Evolutionary conservation across 495 filamentous ascomycete genomes (phyloP).

Genomic region (Trichoderma parareesei): DNA sequence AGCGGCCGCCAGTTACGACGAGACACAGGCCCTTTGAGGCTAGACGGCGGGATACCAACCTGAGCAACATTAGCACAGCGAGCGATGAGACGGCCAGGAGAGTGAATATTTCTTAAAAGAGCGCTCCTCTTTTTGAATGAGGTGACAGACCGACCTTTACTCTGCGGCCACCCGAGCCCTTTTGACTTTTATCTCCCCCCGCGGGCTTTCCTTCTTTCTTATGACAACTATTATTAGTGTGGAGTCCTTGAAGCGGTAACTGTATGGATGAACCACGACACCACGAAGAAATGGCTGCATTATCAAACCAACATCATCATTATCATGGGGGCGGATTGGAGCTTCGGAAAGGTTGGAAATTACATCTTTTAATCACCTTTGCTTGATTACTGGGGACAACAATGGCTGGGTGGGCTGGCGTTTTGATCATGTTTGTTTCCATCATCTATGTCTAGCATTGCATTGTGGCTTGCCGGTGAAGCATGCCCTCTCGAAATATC

Average conservation of each 20-base stretch:
- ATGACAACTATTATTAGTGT: background rate
- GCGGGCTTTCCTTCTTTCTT: too few relatives aligned
- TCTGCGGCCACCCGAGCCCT: background rate
- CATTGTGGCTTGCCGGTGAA: too few relatives aligned
- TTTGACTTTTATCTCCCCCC: too few relatives aligned
- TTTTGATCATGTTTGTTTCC: too few relatives aligned
- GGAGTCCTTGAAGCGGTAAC: background rate
- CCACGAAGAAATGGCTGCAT: background rate
- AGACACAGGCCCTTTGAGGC: slow-evolving; percentile 22
- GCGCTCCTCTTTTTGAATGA: background rate
- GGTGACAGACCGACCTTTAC: background rate
- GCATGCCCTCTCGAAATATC: too few relatives aligned
- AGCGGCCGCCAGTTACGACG: slow-evolving; percentile 24
- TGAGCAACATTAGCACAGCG: slow-evolving; percentile 37
- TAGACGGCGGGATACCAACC: slow-evolving; percentile 37
- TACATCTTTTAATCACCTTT: too few relatives aligned
- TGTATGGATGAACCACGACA: background rate
- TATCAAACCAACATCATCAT: background rate
- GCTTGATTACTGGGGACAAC: too few relatives aligned
- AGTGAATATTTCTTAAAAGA: slow-evolving; percentile 21
- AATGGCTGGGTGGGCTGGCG: too few relatives aligned
- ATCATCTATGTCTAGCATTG: too few relatives aligned
- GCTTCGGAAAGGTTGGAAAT: too few relatives aligned
- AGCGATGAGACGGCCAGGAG: slow-evolving; percentile 52
- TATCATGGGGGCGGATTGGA: background rate